Base-by-base conservation (phyloP, 2,329 filamentous ascomycete genomes). In the Aspergillus ibericus region DNA sequence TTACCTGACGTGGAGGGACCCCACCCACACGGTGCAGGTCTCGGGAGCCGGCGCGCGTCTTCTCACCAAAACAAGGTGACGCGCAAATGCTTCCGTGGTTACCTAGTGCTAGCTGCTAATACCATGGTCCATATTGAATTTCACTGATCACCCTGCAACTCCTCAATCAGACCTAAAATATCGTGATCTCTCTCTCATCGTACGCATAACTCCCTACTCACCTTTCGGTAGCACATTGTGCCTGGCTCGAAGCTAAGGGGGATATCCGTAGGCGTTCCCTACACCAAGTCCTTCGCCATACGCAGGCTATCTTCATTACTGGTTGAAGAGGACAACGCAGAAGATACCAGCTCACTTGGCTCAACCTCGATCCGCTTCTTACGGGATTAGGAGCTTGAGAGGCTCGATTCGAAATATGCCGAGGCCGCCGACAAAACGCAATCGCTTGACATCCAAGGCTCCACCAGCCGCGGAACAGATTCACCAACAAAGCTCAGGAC, bases 361-460 rank as follows among this genome's bases (percentile, higher is more conserved):
- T 13, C 16, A 8, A 38, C 13, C 7, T 7, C 12, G 20, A 51
- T 13, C 34, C 9, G 7, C 12, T 15, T 25, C 15, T 27, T 6
- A n/a, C 32, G 12, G 15, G n/a, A 15, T 35, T 22, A 12, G 20
- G 20, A 50, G 16, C n/a, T 35, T 16, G 10, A 35, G n/a, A 32
- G 2, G 29, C 29, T 15, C 16, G 27, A 29, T 29, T 29, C 8
- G 7, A 27, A 53, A 44, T 32, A 72, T 72, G 70, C 70, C 70
- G 40, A 69, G 70, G 34, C 70, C 70, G 29, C 63, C 68, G 50
- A 64, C 63, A 51, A 70, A 66, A 54, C 66, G 69, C 22, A 69
- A 62, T 63, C 68, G 67, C 20, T 53, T 58, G 36, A 55, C 58
- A 29, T 56, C 61, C 8, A 61, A 63, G 51, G 40, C 49, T 22